phyloP scores from a whole-genome alignment of 2,329 filamentous ascomycete species.

The Juglanconis oblonga region DNA sequence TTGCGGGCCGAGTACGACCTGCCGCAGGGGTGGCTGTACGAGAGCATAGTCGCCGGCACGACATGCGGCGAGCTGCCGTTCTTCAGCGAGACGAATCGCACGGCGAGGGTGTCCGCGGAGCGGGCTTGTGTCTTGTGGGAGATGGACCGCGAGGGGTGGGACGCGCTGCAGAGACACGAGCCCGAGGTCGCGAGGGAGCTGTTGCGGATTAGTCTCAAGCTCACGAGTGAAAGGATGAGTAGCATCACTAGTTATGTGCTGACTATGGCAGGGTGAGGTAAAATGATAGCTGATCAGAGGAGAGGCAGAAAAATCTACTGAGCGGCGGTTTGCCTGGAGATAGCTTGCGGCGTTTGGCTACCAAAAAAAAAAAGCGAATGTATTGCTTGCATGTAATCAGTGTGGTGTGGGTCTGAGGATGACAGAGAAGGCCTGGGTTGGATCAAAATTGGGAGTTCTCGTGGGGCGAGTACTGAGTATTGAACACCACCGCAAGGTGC shows the following conservation, averaged over 20 bases:
- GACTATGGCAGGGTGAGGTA: slow-evolving; percentile 42
- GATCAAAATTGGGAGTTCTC: no score
- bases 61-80: slow-evolving; percentile 96
- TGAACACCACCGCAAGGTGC: no score
- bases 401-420: neutral
- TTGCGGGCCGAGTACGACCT: slow-evolving; percentile 86
- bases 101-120: slow-evolving; percentile 82
- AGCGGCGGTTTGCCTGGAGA: neutral
- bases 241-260: slow-evolving; percentile 58
- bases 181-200: slow-evolving; percentile 80
- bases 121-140: slow-evolving; percentile 80
- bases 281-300: neutral
- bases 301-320: neutral
- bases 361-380: neutral
- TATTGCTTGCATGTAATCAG: neutral
- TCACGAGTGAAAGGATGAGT: slow-evolving; percentile 90
- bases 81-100: slow-evolving; percentile 85
- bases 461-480: no score
- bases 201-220: slow-evolving; percentile 81
- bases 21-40: slow-evolving; percentile 83
- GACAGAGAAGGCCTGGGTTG: neutral
- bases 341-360: neutral
- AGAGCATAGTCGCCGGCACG: slow-evolving; percentile 90
- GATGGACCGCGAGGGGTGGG: slow-evolving; percentile 71
- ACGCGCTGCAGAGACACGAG: slow-evolving; percentile 66